Base-by-base conservation (phyloP, 345 rosid genomes). In the Excoecaria cochinchinensis region DNA sequence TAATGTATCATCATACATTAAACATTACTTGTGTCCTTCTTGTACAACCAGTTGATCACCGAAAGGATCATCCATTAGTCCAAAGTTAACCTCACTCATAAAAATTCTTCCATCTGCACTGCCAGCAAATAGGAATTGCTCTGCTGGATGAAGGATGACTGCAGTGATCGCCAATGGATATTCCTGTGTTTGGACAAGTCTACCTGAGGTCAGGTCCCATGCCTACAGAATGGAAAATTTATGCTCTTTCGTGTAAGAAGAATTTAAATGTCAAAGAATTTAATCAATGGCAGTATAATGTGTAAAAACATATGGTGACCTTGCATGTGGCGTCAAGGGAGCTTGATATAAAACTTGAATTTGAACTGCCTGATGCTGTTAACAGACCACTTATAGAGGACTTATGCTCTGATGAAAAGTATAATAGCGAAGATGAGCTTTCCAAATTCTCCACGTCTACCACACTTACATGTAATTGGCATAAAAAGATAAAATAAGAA, bases 21-120 rank as follows among this genome's bases (percentile, higher is more conserved):
- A 64, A 55, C 82, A 79, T 85, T 85, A 87, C 90, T 84, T 87
- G 87, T 87, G 90, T 85, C 84, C 90, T 80, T 81, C 70, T 24
- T 84, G 87, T 72, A 71, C 71, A 13, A 67, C 69, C 70, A 76
- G 67, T 73, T 74, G 84, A 80, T 77, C 73, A 68, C 73, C 22
- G 15, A 75, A 70, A 58, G 82, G 74, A 75, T 84, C 87, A 61
- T 82, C 85, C 58, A 62, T 48, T n/a, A 64, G 74, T 51, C 81
- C 85, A 39, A 80, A 17, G 25, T 75, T 71, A 71, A 87, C 74
- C 21, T 22, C 19, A 57, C 57, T 71, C 44, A 81, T 74, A 79
- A 79, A 84, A 76, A 87, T 85, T 64, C 83, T 82, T 68, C 90
- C 90, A 80, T 87, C 86, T 7, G 69, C 52, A 57, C 83, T 76